phyloP scores from a whole-genome alignment of 2,329 filamentous ascomycete species.

The Claviceps capensis region DNA sequence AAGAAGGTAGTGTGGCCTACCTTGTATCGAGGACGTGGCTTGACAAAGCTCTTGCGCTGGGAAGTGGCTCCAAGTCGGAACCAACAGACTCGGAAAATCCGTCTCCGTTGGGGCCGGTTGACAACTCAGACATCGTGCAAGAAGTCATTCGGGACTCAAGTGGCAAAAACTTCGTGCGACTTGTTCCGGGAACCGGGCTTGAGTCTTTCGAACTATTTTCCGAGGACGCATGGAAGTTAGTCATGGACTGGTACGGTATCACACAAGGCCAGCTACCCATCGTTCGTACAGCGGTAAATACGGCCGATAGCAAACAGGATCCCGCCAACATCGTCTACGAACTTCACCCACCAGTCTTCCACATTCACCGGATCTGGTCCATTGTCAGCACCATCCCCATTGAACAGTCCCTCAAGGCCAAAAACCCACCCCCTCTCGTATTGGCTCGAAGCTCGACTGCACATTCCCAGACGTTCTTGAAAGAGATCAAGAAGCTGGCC shows the following conservation, averaged over 20 bases:
- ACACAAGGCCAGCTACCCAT: slow-evolving; percentile 58
- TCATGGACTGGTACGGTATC: slow-evolving; percentile 72
- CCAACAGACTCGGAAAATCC: slow-evolving; percentile 47
- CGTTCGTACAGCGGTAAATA: slow-evolving; percentile 64
- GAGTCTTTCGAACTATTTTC: slow-evolving; percentile 69
- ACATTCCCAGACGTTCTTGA: slow-evolving; percentile 62
- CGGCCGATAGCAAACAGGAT: slow-evolving; percentile 27
- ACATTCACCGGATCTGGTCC: slow-evolving; percentile 64
- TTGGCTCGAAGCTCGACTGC: slow-evolving; percentile 59
- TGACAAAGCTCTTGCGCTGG: slow-evolving; percentile 53
- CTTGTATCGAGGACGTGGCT: slow-evolving; percentile 74
- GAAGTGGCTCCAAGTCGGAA: slow-evolving; percentile 40
- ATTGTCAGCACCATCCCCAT: slow-evolving; percentile 41
- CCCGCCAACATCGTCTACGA: slow-evolving; percentile 64
- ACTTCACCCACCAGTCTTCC: slow-evolving; percentile 72
- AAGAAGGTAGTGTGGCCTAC: slow-evolving; percentile 63
- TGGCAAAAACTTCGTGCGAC: slow-evolving; percentile 50
- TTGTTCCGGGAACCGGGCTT: slow-evolving; percentile 54
- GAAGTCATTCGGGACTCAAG: slow-evolving; percentile 39
- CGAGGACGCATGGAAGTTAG: slow-evolving; percentile 64
- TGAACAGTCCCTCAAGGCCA: slow-evolving; percentile 46
- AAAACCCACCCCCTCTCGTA: slow-evolving; percentile 45
- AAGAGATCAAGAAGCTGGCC: slow-evolving; percentile 53
- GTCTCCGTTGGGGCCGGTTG: slow-evolving; percentile 56
- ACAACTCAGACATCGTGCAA: slow-evolving; percentile 72